A percentile compares a stretch with the other conserved stretches of the same genome.
Conservation (phyloP, 1,284 basidiomycete species). For the Schizopora paradoxa region DNA sequence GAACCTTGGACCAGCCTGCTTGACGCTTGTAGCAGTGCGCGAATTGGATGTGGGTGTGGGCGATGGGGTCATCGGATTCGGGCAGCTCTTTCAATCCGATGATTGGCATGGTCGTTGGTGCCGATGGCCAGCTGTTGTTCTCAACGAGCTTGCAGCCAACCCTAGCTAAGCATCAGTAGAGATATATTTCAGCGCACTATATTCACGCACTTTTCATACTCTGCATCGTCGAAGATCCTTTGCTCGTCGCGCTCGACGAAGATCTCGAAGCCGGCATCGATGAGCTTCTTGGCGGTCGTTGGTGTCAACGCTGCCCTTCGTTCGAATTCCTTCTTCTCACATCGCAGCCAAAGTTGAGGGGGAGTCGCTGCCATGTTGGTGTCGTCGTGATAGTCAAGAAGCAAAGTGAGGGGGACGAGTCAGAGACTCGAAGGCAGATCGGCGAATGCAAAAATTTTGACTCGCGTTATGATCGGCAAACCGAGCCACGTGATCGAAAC, state of each 20-base stretch:
- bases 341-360: slow-evolving; percentile 75
- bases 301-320: slow-evolving; percentile 92
- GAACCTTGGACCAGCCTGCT: slow-evolving; percentile 87
- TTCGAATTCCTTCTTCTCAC: slow-evolving; percentile 94
- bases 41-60: slow-evolving; percentile 97
- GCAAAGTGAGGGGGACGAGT: too few relatives aligned
- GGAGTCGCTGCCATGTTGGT: slow-evolving; percentile 5
- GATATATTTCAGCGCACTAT: slow-evolving; percentile 8
- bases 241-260: slow-evolving; percentile 92
- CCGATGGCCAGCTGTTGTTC: slow-evolving; percentile 87
- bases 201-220: slow-evolving; percentile 82
- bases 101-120: slow-evolving; percentile 76
- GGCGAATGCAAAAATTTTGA: too few relatives aligned
- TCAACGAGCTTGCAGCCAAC: slow-evolving; percentile 87
- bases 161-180: slow-evolving; percentile 34
- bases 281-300: slow-evolving; percentile 84
- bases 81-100: slow-evolving; percentile 97
- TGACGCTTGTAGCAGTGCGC: slow-evolving; percentile 99
- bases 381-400: neutral
- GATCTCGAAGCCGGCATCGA: slow-evolving; percentile 90
- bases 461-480: too few relatives aligned
- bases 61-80: slow-evolving; percentile 72
- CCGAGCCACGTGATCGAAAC: too few relatives aligned
- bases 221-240: slow-evolving; percentile 91
- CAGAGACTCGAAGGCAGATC: too few relatives aligned